Conservation (phyloP, 306 rosid species). For the Cucurbita ficifolia region DNA sequence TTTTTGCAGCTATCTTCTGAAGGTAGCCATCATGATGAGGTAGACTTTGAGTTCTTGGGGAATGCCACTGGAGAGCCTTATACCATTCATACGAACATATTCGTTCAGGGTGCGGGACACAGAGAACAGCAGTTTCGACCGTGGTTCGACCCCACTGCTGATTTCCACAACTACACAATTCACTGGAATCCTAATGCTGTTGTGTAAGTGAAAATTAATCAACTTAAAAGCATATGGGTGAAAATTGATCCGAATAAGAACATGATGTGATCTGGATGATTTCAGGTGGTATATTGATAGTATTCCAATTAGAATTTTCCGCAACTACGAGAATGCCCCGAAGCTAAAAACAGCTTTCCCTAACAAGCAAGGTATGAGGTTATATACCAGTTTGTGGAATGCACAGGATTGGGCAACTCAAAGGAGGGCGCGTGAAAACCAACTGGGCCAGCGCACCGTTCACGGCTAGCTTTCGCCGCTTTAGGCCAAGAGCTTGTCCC, state of each 20-base stretch:
- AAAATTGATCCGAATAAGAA: background rate
- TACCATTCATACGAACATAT: constrained; percentile 59
- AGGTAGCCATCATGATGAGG: constrained; percentile 59
- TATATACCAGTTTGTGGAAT: constrained; percentile 55
- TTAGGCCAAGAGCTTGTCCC: constrained; percentile 64
- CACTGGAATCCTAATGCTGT: constrained; percentile 73
- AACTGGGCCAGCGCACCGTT: constrained; percentile 62
- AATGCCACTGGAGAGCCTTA: constrained; percentile 73
- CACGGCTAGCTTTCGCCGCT: constrained; percentile 28
- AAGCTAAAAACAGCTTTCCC: constrained; percentile 45
- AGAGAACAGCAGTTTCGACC: constrained; percentile 66
- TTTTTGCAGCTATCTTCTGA: constrained; percentile 55
- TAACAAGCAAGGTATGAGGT: constrained; percentile 64
- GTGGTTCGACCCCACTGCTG: constrained; percentile 79
- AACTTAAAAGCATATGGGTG: background rate
- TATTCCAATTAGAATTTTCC: constrained; percentile 55
- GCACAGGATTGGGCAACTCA: constrained; percentile 76
- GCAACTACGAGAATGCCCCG: constrained; percentile 27
- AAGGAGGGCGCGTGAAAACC: constrained; percentile 61
- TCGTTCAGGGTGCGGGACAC: constrained; percentile 56
- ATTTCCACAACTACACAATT: constrained; percentile 76
- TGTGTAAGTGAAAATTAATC: constrained; percentile 37
- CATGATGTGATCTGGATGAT: background rate
- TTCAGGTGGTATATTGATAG: constrained; percentile 70
- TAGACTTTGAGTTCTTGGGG: constrained; percentile 83